Conservation (phyloP, 1,284 basidiomycete genomes). For the Schizophyllum amplum region DNA sequence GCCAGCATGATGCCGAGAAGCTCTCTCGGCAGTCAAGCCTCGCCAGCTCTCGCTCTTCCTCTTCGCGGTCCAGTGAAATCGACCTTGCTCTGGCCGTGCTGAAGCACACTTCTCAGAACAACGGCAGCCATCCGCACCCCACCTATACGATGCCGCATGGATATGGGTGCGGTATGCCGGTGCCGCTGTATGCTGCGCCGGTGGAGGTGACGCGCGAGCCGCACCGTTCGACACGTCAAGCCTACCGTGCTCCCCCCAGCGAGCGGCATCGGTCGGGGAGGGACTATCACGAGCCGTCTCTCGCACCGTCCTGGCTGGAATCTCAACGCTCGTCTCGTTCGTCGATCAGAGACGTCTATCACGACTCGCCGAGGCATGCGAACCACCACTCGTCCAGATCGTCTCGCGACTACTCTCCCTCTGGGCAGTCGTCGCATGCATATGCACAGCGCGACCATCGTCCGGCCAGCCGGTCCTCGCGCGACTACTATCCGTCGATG, state of each 20-base stretch:
- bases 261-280: not conserved
- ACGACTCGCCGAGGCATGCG: not conserved
- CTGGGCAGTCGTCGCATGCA: not conserved
- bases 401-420: not conserved
- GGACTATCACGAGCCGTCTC: no score
- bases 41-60: not conserved
- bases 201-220: not conserved
- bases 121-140: not conserved
- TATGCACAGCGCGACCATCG: not conserved
- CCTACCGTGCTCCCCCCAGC: not conserved
- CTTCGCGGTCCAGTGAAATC: not conserved
- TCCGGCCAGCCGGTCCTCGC: not conserved
- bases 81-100: not conserved
- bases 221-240: not conserved
- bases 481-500: not conserved
- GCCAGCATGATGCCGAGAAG: not conserved
- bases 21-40: not conserved
- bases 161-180: not conserved
- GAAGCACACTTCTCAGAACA: not conserved
- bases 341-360: no score
- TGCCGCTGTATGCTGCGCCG: not conserved
- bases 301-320: not conserved
- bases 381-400: not conserved
- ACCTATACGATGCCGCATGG: not conserved
- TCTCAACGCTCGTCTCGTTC: not conserved